Evolutionary conservation across 352 stramenopile species (phyloP).

Genomic region (Phytophthora rubi): DNA sequence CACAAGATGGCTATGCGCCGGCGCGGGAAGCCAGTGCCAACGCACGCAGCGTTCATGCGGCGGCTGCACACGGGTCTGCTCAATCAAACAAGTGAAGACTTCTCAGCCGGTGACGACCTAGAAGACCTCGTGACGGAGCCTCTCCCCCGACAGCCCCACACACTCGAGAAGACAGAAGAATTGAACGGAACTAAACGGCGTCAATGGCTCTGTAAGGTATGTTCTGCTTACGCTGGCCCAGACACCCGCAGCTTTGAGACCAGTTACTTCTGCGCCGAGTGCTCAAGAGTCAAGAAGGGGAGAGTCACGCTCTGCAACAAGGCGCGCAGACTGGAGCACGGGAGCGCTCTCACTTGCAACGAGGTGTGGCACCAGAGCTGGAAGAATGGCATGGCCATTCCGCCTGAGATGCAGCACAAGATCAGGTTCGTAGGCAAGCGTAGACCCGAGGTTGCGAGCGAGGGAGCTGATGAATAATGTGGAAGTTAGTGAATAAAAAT

Average conservation of each 20-base stretch:
- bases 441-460: neutral
- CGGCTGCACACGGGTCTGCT: slow-evolving; percentile 11
- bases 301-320: slow-evolving; percentile 23
- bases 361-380: slow-evolving; percentile 28
- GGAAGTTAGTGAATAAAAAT: neutral
- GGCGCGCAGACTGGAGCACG: slow-evolving; percentile 1
- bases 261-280: slow-evolving; percentile 19
- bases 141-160: neutral
- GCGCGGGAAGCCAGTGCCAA: neutral
- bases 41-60: slow-evolving; percentile 5
- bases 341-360: slow-evolving; percentile 14
- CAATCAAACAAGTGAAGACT: slow-evolving; percentile 16
- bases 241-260: slow-evolving; percentile 26
- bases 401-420: slow-evolving; percentile 14
- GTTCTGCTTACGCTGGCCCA: slow-evolving; percentile 23
- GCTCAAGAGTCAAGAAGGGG: slow-evolving; percentile 8
- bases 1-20: slow-evolving; percentile 8
- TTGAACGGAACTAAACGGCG: slow-evolving; percentile 23
- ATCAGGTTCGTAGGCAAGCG: slow-evolving; percentile 11
- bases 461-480: neutral
- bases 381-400: slow-evolving; percentile 22
- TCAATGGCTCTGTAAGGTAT: slow-evolving; percentile 34
- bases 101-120: slow-evolving; percentile 4
- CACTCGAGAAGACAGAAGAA: slow-evolving; percentile 23
- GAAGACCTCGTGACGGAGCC: slow-evolving; percentile 11